Evolutionary conservation across 140 eudicot genomes (phyloP), one percentile per base, ranked within the genome.

Genomic region (Bidens hawaiensis): DNA sequence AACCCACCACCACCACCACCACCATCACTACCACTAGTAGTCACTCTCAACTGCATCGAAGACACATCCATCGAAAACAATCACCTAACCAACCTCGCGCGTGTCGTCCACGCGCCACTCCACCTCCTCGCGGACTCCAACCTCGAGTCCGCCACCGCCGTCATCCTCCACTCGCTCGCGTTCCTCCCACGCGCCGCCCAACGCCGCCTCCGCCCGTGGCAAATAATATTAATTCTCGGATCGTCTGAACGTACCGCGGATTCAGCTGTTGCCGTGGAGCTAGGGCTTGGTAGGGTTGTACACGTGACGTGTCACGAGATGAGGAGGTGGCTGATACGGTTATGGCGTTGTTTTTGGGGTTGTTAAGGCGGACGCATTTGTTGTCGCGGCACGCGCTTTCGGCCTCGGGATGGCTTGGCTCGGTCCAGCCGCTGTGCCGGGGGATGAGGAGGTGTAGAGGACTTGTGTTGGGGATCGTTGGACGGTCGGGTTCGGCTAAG

Each of bases 101-200:
- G 60, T 34, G 81, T 88, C 68, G 93, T 88, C 43, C 99, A 93
- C 87, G 96, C 85, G 26, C 83, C 95, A 9, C 83, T 88, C 42
- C 83, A 81, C 74, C 83, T 82, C 5, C 83, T 93, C 51, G 89
- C 95, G 14, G 93, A 82, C 40, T 73, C 96, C 0, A 71, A 81
- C 75, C 84, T 91, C 83, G 94, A 87, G 66, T 67, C 93, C 13
- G 99, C 99, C 42, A 60, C 94, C 21, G 99, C 96, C 22, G 95
- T 93, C 2, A 77, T 93, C 10, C 83, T 93, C 17, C 99, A 93
- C 83, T 93, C 99, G 11, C 95, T 93, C 69, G 82, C 94, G 22
- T 93, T 88, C 70, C 97, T 93, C 59, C 99, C 99, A 16, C 96
- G 99, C 72, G 99, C 97, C 56, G 99, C 95, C 36, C 99, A 93